Percentiles rank a stretch among this genome's conserved stretches.
Conservation (phyloP, 2,329 filamentous ascomycete species). For the Fusarium transvaalense region DNA sequence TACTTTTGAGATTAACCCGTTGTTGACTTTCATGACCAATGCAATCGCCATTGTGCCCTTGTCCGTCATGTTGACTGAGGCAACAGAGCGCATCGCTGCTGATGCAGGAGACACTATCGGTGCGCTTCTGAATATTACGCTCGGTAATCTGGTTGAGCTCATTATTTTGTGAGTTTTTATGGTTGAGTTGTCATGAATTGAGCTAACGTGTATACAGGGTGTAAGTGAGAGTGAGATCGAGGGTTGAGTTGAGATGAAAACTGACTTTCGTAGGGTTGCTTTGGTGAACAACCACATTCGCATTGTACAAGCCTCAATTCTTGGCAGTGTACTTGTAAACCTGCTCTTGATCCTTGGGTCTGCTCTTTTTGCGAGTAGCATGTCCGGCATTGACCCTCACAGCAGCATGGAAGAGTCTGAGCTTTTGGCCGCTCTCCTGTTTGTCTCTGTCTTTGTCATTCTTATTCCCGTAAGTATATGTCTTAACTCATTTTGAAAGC, state of each 20-base stretch:
- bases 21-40: conserved; percentile 68
- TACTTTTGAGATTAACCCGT: conserved; percentile 51
- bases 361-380: conserved; percentile 77
- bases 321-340: conserved; percentile 84
- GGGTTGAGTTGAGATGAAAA: neutral
- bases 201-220: conserved; percentile 53
- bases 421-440: conserved; percentile 53
- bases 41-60: conserved; percentile 71
- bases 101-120: conserved; percentile 70
- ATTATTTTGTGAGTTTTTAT: conserved; percentile 64
- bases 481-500: rapidly evolving
- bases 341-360: conserved; percentile 80
- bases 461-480: conserved; percentile 52
- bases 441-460: conserved; percentile 56
- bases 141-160: conserved; percentile 72
- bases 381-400: conserved; percentile 74
- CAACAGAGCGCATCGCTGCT: conserved; percentile 69
- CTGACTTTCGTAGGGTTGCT: conserved; percentile 60
- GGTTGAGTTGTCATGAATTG: neutral
- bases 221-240: conserved; percentile 44
- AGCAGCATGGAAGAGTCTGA: conserved; percentile 52
- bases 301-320: conserved; percentile 80
- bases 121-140: conserved; percentile 71
- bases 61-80: conserved; percentile 68
- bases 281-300: conserved; percentile 72